Conservation (phyloP, 352 stramenopile species). For the Pythium grandisporangium region DNA sequence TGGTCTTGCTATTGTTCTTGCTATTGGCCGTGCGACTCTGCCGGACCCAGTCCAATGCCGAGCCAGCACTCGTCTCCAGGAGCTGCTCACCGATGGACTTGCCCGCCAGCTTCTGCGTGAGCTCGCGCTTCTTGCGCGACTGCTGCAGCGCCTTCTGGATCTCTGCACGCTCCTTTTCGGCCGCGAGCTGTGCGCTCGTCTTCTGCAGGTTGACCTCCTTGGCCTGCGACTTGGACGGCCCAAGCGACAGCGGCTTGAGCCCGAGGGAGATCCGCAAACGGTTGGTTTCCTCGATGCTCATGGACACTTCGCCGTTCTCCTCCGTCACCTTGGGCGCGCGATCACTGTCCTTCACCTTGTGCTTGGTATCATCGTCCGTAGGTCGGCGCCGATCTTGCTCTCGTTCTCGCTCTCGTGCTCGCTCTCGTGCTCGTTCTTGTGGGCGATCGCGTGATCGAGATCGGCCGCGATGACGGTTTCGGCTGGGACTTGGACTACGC, state of each 20-base stretch:
- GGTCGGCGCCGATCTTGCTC: too few relatives aligned
- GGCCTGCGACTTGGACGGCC: slow-evolving; percentile 31
- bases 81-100: slow-evolving; percentile 74
- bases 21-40: slow-evolving; percentile 22
- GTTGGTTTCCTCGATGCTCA: slow-evolving; percentile 83
- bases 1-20: background rate
- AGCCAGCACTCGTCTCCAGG: slow-evolving; percentile 15
- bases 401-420: too few relatives aligned
- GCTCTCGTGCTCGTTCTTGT: too few relatives aligned
- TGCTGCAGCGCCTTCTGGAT: slow-evolving; percentile 50
- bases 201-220: slow-evolving; percentile 65
- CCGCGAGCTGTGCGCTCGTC: slow-evolving; percentile 36
- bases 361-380: background rate
- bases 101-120: slow-evolving; percentile 56
- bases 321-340: slow-evolving; percentile 21
- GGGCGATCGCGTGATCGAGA: too few relatives aligned
- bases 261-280: slow-evolving; percentile 53
- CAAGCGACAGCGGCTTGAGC: slow-evolving; percentile 59
- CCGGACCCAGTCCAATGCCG: slow-evolving; percentile 70
- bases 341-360: background rate
- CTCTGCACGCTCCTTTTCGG: slow-evolving; percentile 30
- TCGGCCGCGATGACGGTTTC: background rate
- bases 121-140: slow-evolving; percentile 60
- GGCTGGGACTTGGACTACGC: background rate
- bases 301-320: slow-evolving; percentile 73